These are phyloP conservation scores for Wickerhamiella shivajii DNA, from an alignment of 805 yeast genomes.

Conservation along the genomic window DNA sequence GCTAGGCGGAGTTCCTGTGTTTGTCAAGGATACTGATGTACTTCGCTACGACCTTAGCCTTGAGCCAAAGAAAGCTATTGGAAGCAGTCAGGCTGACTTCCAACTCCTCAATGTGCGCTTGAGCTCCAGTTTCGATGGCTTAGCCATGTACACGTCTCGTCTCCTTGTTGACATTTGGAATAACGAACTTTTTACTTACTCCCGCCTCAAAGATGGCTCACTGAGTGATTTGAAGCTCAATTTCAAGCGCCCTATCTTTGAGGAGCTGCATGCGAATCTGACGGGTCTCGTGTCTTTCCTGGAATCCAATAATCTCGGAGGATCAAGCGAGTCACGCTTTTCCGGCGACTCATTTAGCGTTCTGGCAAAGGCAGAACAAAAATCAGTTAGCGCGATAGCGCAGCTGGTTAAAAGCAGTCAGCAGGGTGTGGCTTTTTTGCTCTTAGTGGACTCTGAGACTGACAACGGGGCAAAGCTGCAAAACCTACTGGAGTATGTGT, in stretches of 20 bases:
- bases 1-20: constrained; percentile 19
- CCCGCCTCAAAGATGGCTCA: constrained; percentile 9
- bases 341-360: constrained; percentile 16
- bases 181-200: constrained; percentile 31
- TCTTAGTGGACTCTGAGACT: constrained; percentile 62
- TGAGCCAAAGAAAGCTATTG: constrained; percentile 10
- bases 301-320: constrained; percentile 29
- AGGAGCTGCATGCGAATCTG: constrained; percentile 21
- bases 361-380: constrained; percentile 65
- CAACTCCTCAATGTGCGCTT: constrained; percentile 39
- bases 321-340: constrained; percentile 18
- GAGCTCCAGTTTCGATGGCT: constrained; percentile 84
- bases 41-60: constrained; percentile 9
- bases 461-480: constrained; percentile 34
- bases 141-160: constrained; percentile 63
- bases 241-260: constrained; percentile 16
- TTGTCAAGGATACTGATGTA: constrained; percentile 15
- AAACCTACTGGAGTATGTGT: constrained; percentile 55
- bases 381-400: constrained; percentile 66
- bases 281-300: constrained; percentile 26
- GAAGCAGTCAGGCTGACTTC: constrained; percentile 14
- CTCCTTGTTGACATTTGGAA: constrained; percentile 71
- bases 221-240: constrained; percentile 16
- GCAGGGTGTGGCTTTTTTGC: constrained; percentile 79
- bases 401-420: constrained; percentile 64